phyloP scores from a whole-genome alignment of 345 rosid genomes.

The Punica granatum region DNA sequence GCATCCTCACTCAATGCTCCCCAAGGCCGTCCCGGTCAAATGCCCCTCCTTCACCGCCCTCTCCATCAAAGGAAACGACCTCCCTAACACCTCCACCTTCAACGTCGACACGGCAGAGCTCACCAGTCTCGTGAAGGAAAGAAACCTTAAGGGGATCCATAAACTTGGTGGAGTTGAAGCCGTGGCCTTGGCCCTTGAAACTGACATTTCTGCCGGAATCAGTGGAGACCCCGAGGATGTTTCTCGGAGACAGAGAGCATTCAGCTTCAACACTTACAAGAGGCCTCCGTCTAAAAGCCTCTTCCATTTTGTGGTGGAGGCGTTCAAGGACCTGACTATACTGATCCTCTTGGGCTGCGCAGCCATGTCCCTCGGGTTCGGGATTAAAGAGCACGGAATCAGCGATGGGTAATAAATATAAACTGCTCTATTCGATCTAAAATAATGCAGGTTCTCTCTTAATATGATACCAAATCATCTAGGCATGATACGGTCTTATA shows the following conservation, averaged over 20 bases:
- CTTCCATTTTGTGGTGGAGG: slow-evolving; percentile 39
- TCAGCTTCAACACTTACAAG: slow-evolving; percentile 60
- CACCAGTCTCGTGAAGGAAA: slow-evolving; percentile 31
- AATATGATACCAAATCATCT: neutral
- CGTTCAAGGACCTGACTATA: slow-evolving; percentile 46
- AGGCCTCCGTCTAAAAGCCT: slow-evolving; percentile 50
- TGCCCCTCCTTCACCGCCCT: slow-evolving; percentile 14
- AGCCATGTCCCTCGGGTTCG: slow-evolving; percentile 51
- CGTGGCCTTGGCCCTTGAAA: slow-evolving; percentile 31
- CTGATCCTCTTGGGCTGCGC: slow-evolving; percentile 52
- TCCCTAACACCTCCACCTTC: slow-evolving; percentile 17
- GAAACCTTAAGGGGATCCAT: slow-evolving; percentile 20
- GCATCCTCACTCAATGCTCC: neutral
- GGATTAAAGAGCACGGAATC: slow-evolving; percentile 47
- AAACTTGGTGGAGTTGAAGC: slow-evolving; percentile 33
- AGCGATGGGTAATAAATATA: slow-evolving; percentile 32
- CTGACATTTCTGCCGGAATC: slow-evolving; percentile 32
- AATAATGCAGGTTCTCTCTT: neutral
- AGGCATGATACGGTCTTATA: too few relatives aligned
- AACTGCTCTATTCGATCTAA: neutral
- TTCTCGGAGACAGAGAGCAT: slow-evolving; percentile 29
- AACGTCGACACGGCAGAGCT: slow-evolving; percentile 24
- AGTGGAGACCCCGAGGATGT: slow-evolving; percentile 23
- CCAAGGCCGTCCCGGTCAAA: slow-evolving; percentile 1
- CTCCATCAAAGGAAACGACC: slow-evolving; percentile 15